phyloP scores from a whole-genome alignment of 768 basidiomycete species.

The Suillus discolor region DNA sequence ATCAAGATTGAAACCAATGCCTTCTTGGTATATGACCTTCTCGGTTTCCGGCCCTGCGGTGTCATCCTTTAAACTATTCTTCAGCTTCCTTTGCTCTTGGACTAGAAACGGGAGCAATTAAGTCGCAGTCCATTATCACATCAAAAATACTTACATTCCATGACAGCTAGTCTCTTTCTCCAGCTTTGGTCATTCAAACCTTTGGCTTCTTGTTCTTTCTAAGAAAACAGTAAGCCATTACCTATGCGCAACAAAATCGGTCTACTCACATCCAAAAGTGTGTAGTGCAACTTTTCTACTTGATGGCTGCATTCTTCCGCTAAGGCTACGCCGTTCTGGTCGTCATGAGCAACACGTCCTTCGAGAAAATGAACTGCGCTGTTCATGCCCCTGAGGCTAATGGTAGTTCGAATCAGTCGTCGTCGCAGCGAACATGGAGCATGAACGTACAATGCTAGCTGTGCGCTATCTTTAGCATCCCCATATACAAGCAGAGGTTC shows the following conservation, averaged over 20 bases:
- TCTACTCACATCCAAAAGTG: not conserved
- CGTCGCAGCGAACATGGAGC: not conserved
- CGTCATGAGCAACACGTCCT: not conserved
- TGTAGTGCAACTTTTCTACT: not conserved
- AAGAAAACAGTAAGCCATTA: not conserved
- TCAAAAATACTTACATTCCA: not conserved
- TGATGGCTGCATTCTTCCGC: not conserved
- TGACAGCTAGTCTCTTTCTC: not conserved
- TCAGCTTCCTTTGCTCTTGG: slow-evolving; percentile 4
- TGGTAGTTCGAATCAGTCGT: not conserved
- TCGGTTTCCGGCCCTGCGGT: not conserved
- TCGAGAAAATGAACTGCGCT: not conserved
- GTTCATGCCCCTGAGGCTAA: slow-evolving; percentile 2
- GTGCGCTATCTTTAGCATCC: not conserved
- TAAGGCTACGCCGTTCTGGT: not conserved
- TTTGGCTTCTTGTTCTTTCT: slow-evolving; percentile 2
- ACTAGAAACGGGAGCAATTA: not conserved
- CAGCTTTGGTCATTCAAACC: slow-evolving; percentile 1
- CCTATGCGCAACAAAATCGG: not conserved
- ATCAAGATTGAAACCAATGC: not conserved
- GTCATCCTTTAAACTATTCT: not conserved
- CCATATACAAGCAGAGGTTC: slow-evolving; percentile 1
- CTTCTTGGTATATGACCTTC: slow-evolving; percentile 4
- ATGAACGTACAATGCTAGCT: not conserved
- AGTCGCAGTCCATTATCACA: not conserved